Conservation (phyloP, 495 filamentous ascomycete species). For the Thermothielavioides terrestris region DNA sequence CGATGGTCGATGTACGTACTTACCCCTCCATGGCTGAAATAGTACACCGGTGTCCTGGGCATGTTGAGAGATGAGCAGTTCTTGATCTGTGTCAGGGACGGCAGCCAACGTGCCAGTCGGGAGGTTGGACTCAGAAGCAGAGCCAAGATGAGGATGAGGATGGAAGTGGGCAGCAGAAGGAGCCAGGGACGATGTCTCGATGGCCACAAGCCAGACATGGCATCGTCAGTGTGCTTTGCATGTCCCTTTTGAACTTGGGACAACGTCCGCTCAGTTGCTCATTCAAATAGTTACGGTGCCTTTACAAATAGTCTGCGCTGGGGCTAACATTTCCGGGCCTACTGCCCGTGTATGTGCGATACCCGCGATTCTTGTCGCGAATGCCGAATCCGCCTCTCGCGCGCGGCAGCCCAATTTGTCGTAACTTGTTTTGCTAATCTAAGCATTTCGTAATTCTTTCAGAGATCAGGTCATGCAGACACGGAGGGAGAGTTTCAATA, state of each 20-base stretch:
- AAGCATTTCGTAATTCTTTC: constrained; percentile 4
- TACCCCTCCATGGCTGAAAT: constrained; percentile 70
- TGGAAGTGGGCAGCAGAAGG: not conserved
- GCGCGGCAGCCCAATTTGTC: not conserved
- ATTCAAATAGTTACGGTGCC: not conserved
- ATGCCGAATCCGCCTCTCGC: not conserved
- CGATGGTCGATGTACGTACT: constrained; percentile 26
- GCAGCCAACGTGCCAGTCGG: not conserved
- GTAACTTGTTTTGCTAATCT: not conserved
- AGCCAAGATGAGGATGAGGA: constrained; percentile 14
- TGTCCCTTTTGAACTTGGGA: not conserved
- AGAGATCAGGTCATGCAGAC: not conserved
- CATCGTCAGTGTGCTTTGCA: not conserved
- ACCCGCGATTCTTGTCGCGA: no score
- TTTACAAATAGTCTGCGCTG: no score
- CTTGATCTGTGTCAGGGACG: constrained; percentile 6
- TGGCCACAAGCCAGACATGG: constrained; percentile 3
- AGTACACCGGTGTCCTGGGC: constrained; percentile 57
- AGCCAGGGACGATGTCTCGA: constrained; percentile 3
- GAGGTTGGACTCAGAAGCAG: constrained; percentile 3
- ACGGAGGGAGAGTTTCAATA: not conserved
- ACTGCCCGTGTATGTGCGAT: no score
- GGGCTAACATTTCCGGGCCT: no score
- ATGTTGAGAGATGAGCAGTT: constrained; percentile 16
- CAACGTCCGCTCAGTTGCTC: not conserved